Evolutionary conservation across 345 rosid species (phyloP).

Genomic region (Odontarrhena argentea): DNA sequence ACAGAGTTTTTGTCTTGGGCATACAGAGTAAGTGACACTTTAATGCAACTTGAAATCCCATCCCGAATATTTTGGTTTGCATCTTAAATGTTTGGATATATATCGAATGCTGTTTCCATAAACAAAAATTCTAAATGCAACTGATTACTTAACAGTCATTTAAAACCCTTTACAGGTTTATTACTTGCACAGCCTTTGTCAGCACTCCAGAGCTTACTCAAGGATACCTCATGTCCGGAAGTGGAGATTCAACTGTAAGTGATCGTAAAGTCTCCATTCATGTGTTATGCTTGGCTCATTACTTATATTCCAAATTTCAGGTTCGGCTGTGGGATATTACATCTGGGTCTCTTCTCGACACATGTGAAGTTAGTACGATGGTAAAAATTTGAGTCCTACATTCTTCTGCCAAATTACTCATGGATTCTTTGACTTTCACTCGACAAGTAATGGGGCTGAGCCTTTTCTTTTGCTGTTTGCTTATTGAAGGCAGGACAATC

Average conservation of each 20-base stretch:
- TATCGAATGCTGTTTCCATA: background rate
- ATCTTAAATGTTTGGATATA: background rate
- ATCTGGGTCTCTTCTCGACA: slow-evolving; percentile 80
- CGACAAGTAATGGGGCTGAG: background rate
- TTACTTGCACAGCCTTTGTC: slow-evolving; percentile 76
- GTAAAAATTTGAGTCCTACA: slow-evolving; percentile 42
- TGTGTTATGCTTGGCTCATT: background rate
- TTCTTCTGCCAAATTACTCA: slow-evolving; percentile 7
- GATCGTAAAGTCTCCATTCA: slow-evolving; percentile 17
- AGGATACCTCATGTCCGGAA: slow-evolving; percentile 84
- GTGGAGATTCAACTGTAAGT: slow-evolving; percentile 94
- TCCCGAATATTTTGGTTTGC: slow-evolving; percentile 6
- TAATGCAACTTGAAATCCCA: slow-evolving; percentile 14
- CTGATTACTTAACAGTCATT: background rate
- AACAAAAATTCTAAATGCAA: background rate
- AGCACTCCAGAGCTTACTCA: slow-evolving; percentile 51
- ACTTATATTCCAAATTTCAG: slow-evolving; percentile 42
- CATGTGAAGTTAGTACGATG: slow-evolving; percentile 72
- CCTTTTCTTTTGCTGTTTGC: slow-evolving; percentile 28
- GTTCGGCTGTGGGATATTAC: slow-evolving; percentile 89
- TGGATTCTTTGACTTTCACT: background rate
- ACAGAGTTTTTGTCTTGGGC: slow-evolving; percentile 95
- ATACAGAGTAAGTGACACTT: slow-evolving; percentile 83
- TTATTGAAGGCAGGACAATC: slow-evolving; percentile 58
- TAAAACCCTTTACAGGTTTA: slow-evolving; percentile 52